phyloP scores from a whole-genome alignment of 2,329 filamentous ascomycete species.

The Malbranchea cinnamomea region DNA sequence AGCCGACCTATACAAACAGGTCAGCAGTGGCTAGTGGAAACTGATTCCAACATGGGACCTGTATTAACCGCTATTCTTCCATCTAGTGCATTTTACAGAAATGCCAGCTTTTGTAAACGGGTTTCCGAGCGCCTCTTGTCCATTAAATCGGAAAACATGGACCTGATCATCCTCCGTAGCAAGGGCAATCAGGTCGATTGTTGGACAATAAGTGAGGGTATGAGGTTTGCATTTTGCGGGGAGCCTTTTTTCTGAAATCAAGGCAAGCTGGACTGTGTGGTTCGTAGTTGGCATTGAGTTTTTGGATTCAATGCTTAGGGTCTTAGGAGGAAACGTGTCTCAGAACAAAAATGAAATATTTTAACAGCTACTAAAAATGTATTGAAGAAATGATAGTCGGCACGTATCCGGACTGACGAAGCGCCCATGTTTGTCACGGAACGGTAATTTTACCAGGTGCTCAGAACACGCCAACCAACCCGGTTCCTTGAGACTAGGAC shows the following conservation, averaged over 20 bases:
- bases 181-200: slow-evolving; percentile 66
- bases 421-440: no score
- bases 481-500: no score
- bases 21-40: no score
- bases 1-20: slow-evolving; percentile 36
- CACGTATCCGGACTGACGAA: no score
- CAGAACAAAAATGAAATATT: no score
- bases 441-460: no score
- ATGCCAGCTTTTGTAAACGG: slow-evolving; percentile 22
- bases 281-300: not conserved
- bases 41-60: no score
- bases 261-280: slow-evolving; percentile 17
- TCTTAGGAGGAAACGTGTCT: no score
- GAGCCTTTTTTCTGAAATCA: slow-evolving; percentile 26
- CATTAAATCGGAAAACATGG: slow-evolving; percentile 63
- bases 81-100: slow-evolving; percentile 28
- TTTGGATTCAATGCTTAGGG: no score
- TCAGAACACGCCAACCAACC: no score
- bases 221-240: slow-evolving; percentile 27
- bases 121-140: slow-evolving; percentile 49
- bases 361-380: no score
- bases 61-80: slow-evolving; percentile 52
- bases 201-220: slow-evolving; percentile 61
- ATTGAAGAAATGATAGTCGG: no score
- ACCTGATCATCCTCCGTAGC: slow-evolving; percentile 54